A percentile compares a stretch with the other conserved stretches of the same genome.
phyloP scores from a whole-genome alignment of 768 basidiomycete species.

The Favolaschia claudopus region DNA sequence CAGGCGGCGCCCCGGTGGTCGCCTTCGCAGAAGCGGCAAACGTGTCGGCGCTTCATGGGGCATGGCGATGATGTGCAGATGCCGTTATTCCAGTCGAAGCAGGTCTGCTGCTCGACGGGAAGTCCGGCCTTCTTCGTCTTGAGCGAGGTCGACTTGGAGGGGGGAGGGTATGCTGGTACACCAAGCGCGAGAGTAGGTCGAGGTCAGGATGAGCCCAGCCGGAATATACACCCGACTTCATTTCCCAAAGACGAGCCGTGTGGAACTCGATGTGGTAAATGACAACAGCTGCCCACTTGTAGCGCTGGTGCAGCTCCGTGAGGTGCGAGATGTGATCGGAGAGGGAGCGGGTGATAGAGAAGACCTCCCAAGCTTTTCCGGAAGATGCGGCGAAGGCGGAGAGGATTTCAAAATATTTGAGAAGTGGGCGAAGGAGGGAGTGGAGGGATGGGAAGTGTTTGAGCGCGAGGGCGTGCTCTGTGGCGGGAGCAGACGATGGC shows the following conservation, averaged over 20 bases:
- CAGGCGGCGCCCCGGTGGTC: constrained; percentile 1
- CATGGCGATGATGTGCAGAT: constrained; percentile 21
- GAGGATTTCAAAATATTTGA: constrained; percentile 10
- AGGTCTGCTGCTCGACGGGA: constrained; percentile 17
- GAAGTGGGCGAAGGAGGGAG: constrained; percentile 8
- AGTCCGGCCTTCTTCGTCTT: constrained; percentile 3
- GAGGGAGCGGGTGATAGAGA: constrained; percentile 2
- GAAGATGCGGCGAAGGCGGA: constrained; percentile 10
- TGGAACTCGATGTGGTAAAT: constrained; percentile 24
- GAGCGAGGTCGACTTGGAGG: neutral
- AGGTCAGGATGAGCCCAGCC: constrained; percentile 19
- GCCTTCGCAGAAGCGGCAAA: constrained; percentile 13
- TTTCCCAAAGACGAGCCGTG: constrained; percentile 20
- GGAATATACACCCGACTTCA: constrained; percentile 22
- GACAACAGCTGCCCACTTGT: constrained; percentile 25
- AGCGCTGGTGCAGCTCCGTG: constrained; percentile 21
- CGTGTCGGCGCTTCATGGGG: constrained; percentile 14
- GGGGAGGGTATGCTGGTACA: constrained; percentile 16
- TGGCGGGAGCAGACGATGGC: constrained; percentile 2
- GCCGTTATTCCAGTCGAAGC: constrained; percentile 21
- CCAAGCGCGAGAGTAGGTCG: constrained; percentile 11
- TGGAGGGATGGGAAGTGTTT: constrained; percentile 12
- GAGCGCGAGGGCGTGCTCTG: constrained; percentile 1
- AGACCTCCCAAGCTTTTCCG: constrained; percentile 17
- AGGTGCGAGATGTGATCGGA: constrained; percentile 19